These are phyloP conservation scores for Sugiyamaella americana DNA, from an alignment of 805 yeast species.

Conservation along the genomic window DNA sequence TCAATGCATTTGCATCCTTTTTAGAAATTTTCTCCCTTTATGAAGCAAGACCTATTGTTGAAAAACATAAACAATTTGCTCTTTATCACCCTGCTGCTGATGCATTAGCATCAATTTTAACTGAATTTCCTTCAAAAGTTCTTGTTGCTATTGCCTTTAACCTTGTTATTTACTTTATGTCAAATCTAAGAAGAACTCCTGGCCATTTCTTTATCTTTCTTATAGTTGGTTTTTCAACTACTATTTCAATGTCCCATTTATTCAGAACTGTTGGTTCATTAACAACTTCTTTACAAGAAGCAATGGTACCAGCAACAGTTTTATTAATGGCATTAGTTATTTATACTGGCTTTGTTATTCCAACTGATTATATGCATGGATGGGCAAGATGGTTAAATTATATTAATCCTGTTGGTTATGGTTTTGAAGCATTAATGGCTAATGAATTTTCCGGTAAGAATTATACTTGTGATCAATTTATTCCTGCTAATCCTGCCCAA, in stretches of 20 bases:
- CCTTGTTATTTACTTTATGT: slow-evolving; percentile 48
- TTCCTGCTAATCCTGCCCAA: slow-evolving; percentile 46
- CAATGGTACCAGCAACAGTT: slow-evolving; percentile 42
- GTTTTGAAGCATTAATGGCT: slow-evolving; percentile 41
- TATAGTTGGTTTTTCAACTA: slow-evolving; percentile 38
- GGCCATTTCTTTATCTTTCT: slow-evolving; percentile 51
- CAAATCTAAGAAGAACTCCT: slow-evolving; percentile 45
- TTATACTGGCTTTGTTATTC: slow-evolving; percentile 46
- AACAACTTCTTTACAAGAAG: slow-evolving; percentile 34
- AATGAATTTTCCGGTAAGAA: slow-evolving; percentile 42
- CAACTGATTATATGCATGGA: slow-evolving; percentile 40
- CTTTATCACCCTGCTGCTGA: slow-evolving; percentile 59
- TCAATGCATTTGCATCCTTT: slow-evolving; percentile 41
- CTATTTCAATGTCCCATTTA: slow-evolving; percentile 52
- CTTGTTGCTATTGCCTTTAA: slow-evolving; percentile 42
- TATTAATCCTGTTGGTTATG: slow-evolving; percentile 41
- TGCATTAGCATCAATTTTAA: slow-evolving; percentile 54
- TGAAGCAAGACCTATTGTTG: slow-evolving; percentile 49
- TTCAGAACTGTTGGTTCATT: slow-evolving; percentile 39
- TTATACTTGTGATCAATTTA: slow-evolving; percentile 34
- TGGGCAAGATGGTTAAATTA: slow-evolving; percentile 49
- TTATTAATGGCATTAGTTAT: slow-evolving; percentile 37
- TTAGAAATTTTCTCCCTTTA: slow-evolving; percentile 40
- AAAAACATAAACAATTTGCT: slow-evolving; percentile 53
- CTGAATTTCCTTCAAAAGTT: slow-evolving; percentile 51